Percentiles rank a stretch among this genome's conserved stretches.
Evolutionary conservation across 164 flowering plant genomes (phyloP).

Genomic region (Stephania japonica): DNA sequence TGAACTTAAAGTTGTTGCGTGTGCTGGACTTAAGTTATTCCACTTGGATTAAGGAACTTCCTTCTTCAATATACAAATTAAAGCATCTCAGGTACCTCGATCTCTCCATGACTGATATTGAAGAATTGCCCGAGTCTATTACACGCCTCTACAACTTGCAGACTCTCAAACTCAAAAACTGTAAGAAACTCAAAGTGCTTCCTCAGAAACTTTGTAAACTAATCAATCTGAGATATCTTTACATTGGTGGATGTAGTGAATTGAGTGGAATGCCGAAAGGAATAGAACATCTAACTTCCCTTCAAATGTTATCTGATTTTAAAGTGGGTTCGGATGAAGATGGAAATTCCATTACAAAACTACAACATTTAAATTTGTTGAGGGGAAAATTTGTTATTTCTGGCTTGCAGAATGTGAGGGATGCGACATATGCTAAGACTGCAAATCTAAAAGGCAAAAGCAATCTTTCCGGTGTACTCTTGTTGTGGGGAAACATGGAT

Average conservation of each 20-base stretch:
- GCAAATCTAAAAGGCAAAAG: conserved; percentile 7
- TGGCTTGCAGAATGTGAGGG: neutral
- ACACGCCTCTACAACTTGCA: neutral
- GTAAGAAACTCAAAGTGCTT: neutral
- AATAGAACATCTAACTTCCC: neutral
- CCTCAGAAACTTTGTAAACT: neutral
- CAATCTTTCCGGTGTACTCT: neutral
- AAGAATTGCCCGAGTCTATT: neutral
- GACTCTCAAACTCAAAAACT: neutral
- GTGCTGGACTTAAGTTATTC: conserved; percentile 11
- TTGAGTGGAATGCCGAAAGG: neutral
- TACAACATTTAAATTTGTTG: conserved; percentile 4
- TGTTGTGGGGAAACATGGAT: neutral
- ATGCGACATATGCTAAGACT: conserved; percentile 1
- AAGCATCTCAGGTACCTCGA: conserved; percentile 9
- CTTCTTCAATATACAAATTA: neutral
- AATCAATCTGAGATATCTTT: neutral
- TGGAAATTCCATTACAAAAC: conserved; percentile 6
- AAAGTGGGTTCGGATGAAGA: neutral
- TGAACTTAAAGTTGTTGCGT: neutral
- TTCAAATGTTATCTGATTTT: neutral
- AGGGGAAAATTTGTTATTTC: neutral
- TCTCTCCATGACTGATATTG: conserved; percentile 3
- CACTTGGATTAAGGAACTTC: neutral
- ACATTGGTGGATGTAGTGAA: neutral